Evolutionary conservation across 73 alveolate genomes (phyloP).

Genomic region (Urostyla sp.): DNA sequence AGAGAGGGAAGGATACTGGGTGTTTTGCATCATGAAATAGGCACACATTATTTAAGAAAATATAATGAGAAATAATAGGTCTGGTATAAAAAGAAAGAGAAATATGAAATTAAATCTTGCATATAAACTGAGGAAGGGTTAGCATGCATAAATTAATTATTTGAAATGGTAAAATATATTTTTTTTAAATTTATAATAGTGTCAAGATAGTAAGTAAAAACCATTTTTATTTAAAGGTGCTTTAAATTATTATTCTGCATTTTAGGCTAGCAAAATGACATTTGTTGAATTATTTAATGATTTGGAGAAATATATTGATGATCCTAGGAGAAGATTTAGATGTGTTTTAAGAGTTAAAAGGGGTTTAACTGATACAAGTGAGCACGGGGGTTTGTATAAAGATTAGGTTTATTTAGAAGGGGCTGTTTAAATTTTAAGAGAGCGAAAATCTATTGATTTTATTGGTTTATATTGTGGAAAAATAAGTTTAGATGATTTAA

Average conservation of each 20-base stretch:
- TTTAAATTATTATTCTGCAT: constrained; percentile 71
- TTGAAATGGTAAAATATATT: constrained; percentile 58
- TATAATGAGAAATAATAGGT: constrained; percentile 68
- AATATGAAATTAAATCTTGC: constrained; percentile 64
- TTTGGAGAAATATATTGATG: constrained; percentile 72
- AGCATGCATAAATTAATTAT: constrained; percentile 59
- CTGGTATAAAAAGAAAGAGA: constrained; percentile 72
- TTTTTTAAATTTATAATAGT: neutral
- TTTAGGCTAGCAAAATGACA: constrained; percentile 57
- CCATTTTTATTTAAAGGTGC: constrained; percentile 75
- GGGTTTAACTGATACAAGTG: constrained; percentile 66
- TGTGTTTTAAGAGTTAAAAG: constrained; percentile 70
- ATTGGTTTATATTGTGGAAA: constrained; percentile 57
- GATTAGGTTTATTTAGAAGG: constrained; percentile 74
- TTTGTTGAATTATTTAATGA: constrained; percentile 67
- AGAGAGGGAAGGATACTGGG: constrained; percentile 69
- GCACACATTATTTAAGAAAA: constrained; percentile 75
- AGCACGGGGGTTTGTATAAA: constrained; percentile 73
- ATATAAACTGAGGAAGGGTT: constrained; percentile 77
- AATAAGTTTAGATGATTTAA: constrained; percentile 55
- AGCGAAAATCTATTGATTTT: constrained; percentile 55
- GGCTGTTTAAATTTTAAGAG: constrained; percentile 59
- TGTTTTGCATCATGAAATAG: constrained; percentile 77
- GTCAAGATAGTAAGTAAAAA: constrained; percentile 50
- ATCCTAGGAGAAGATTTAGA: constrained; percentile 66